Base-by-base conservation (phyloP, 768 basidiomycete species). In the Serendipita indica region DNA sequence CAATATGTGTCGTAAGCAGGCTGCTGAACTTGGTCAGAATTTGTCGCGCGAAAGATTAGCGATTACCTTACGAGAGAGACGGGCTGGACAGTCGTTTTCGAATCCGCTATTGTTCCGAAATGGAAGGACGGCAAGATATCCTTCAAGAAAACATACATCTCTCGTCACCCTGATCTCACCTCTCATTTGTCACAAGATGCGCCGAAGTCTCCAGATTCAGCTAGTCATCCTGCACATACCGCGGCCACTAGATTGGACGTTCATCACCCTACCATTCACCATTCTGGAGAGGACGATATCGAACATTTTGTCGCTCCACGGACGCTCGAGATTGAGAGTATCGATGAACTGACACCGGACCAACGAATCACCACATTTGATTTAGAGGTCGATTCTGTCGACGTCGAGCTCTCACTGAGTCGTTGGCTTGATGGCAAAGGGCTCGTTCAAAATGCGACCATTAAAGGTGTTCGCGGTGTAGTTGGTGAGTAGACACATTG, bases 391-490 rank as follows among this genome's bases (percentile, higher is more conserved):
- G 94, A 96, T 66, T 89, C 91, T 25, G 86, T 99, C 52, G 96
- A 98, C 63, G 93, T 99, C 14, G 91, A 89, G 0, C 74, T 99
- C 13, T 94, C 90, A 32, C 73, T 99, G 4, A 80, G 83, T 71
- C 77, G 84, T 58, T 99, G 96, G 96, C 73, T 97, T 58, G 91
- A 96, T 68, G 94, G 96, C 1, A 96, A 91, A 68, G 96, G 96
- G 0, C 72, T 99, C 18, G 75, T 99, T 3, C 82, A 89, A 64
- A 86, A 91, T 66, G 94, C 92, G 2, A 87, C 86, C 27, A 77
- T 99, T 60, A 89, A 86, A 67, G 96, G 96, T 54, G 94, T 98
- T 2, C 81, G 96, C 60, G 96, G 96, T 5, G 83, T 93, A 14
- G 69, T 98, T 58, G 93, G 93, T 89, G 64, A 54, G 81, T 71